A percentile compares a stretch with the other conserved stretches of the same genome.
These are phyloP conservation scores for Yamadazyma songkhlaensis DNA, from an alignment of 1,139 yeast species.

Conservation along the genomic window DNA sequence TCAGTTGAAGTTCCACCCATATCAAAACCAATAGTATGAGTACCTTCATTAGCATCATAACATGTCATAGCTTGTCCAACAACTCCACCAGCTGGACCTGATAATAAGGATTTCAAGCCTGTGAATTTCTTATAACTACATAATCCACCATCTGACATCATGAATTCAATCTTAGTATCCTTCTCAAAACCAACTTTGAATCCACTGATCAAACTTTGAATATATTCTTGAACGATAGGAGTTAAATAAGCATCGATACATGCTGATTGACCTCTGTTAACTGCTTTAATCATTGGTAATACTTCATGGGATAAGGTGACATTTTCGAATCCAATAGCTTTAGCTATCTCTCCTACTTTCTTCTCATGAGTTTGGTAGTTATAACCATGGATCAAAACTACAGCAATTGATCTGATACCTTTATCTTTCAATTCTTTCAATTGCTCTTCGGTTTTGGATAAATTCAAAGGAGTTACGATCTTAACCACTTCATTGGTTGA, in stretches of 20 bases:
- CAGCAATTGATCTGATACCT: constrained; percentile 66
- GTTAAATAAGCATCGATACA: constrained; percentile 78
- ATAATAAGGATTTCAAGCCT: constrained; percentile 49
- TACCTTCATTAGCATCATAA: constrained; percentile 34
- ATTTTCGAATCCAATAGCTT: constrained; percentile 50
- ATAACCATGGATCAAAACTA: constrained; percentile 68
- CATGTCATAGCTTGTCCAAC: constrained; percentile 56
- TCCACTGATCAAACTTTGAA: constrained; percentile 59
- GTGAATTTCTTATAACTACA: constrained; percentile 46
- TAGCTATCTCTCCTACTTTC: constrained; percentile 54
- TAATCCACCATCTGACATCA: constrained; percentile 61
- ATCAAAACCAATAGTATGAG: constrained; percentile 54
- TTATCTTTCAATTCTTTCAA: constrained; percentile 43
- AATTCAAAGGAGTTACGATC: constrained; percentile 48
- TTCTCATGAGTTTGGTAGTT: constrained; percentile 66
- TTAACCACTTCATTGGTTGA: constrained; percentile 63
- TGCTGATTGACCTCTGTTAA: constrained; percentile 70
- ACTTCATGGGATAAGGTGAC: constrained; percentile 64
- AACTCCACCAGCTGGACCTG: constrained; percentile 66
- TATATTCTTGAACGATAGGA: constrained; percentile 65
- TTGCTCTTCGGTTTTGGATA: constrained; percentile 14
- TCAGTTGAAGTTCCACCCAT: constrained; percentile 65
- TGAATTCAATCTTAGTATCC: constrained; percentile 39
- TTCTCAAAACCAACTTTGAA: constrained; percentile 43
- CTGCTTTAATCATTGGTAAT: constrained; percentile 75